A percentile compares a stretch with the other conserved stretches of the same genome.
Evolutionary conservation across 345 rosid species (phyloP).

Genomic region (Sisymbrium irio): DNA sequence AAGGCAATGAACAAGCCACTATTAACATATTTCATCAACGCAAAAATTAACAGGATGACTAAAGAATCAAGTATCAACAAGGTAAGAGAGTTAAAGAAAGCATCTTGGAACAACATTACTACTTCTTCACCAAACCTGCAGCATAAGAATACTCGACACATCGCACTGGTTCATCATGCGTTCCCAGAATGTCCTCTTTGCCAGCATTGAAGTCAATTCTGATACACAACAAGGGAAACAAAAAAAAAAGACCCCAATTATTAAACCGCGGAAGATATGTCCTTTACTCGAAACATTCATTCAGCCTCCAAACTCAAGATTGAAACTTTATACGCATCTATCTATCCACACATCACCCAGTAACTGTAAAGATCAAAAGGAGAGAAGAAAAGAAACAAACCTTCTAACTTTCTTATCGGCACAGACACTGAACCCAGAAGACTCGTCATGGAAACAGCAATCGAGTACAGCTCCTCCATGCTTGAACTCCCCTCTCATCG

Average conservation of each 20-base stretch:
- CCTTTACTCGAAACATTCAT: background rate
- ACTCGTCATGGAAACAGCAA: constrained; percentile 96
- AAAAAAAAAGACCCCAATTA: background rate
- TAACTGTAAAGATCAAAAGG: background rate
- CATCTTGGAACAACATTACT: background rate
- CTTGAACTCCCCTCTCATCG: constrained; percentile 80
- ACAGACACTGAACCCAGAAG: constrained; percentile 89
- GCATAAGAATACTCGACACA: constrained; percentile 95
- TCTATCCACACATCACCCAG: background rate
- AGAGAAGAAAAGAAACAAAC: constrained; percentile 30
- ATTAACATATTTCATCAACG: background rate
- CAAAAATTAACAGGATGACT: background rate
- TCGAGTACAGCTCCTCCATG: constrained; percentile 94
- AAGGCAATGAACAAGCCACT: background rate
- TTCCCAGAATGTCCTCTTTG: constrained; percentile 85
- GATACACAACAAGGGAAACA: constrained; percentile 31
- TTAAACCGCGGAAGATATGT: background rate
- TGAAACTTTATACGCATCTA: background rate
- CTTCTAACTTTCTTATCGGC: constrained; percentile 72
- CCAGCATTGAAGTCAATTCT: constrained; percentile 80
- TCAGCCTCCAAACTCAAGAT: background rate
- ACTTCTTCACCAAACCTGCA: constrained; percentile 57
- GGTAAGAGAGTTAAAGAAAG: background rate
- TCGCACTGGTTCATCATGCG: constrained; percentile 84
- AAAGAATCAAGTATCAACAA: background rate